Base-by-base conservation (phyloP, 768 basidiomycete species). In the Paxillus involutus region DNA sequence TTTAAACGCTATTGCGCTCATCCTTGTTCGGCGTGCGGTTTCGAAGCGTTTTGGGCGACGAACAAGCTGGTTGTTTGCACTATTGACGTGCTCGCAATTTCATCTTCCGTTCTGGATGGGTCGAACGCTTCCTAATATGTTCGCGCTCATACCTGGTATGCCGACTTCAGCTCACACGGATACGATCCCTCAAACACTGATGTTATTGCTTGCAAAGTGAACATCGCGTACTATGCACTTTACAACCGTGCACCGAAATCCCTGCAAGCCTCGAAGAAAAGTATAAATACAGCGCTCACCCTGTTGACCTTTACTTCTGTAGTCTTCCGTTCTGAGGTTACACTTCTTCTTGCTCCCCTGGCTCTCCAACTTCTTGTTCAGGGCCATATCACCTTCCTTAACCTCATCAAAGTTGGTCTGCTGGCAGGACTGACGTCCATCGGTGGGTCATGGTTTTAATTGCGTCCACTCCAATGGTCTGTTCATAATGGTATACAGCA, bases 21-120 rank as follows among this genome's bases (percentile, higher is more conserved):
- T 79, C 51, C 74, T 85, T 43, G 67, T 98, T 19, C 77, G 86
- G 43, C 80, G 82, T 39, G 82, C 85, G 2, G 77, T 90, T 1
- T 73, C 79, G 0, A 69, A 70, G 11, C 82, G 88, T 17, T 96
- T 87, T 59, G 92, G 90, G 14, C 69, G 74, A 2, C 65, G 69
- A 3, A 78, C 85, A 0, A 75, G 83, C 13, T 62, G 78, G 14
- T 77, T 82, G 61, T 96, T 87, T 66, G 69, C 80, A 1, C 57
- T 94, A 0, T 66, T 97, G n/a, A 84, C 84, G 4, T 78, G 83
- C 59, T 83, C 87, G 0, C 94, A 96, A 64, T 98, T 97, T 65
- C 97, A 98, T 66, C 65, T 95, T 6, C 86, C 86, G 7, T 99
- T 92, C 68, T 98, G 93, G 87, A 91, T 94, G 78, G 86, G 94